Base-by-base conservation (phyloP, 2,329 filamentous ascomycete genomes). In the Cytospora leucostoma region DNA sequence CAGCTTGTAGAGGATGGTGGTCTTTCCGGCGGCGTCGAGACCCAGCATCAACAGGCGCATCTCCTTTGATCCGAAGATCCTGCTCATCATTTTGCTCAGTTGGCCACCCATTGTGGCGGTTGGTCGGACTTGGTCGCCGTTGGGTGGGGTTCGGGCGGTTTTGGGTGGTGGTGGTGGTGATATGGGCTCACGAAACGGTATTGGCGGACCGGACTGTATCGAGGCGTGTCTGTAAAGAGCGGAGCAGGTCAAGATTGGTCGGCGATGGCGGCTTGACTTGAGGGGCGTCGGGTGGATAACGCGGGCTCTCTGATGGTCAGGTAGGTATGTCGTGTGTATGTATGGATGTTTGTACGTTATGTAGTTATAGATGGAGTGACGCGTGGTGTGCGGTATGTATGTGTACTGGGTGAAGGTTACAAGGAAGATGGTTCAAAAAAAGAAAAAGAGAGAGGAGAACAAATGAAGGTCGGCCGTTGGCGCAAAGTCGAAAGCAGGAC, bases 21-120 rank as follows among this genome's bases (percentile, higher is more conserved):
- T 99, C 85, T 99, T 99, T 83, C 95, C 95, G 70, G 95, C 95
- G 69, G 95, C 95, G 80, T 99, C 95, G 72, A 98, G 87, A 72
- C 95, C 95, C 71, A 99, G 85, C 95, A 99, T 99, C 75, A 98
- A 83, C 76, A 99, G 89, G 74, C 94, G 91, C 93, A 98, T 97
- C 82, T 98, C 94, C 84, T 97, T 97, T 70, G 94, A 96, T 80
- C 94, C 94, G 83, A 97, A 98, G 83, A 98, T 92, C 88, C 96
- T 97, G 80, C 92, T 91, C 89, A 97, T 93, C 81, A 97, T 89
- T 82, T 96, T 97, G 73, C 92, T 96, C 77, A 97, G 84, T 79
- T 92, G 90, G 74, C 90, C 91, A 81, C 94, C 94, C 94, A 98
- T 98, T 70, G 76, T 89, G 78, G 66, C 70, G 68, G 35, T 54